phyloP scores from a whole-genome alignment of 129 eudicot genomes.

The Lactuca saligna region DNA sequence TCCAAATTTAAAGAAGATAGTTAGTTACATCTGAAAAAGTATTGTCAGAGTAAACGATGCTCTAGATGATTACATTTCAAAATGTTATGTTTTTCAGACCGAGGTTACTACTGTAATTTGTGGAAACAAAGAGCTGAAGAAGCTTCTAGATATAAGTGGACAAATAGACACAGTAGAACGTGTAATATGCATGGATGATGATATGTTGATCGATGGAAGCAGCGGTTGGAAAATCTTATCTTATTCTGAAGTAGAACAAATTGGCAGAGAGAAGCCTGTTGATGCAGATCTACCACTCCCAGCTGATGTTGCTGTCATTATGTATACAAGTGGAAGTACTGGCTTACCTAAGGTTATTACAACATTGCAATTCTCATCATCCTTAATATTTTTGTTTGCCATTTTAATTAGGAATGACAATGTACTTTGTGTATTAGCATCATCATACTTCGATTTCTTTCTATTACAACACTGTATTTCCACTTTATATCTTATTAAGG shows the following conservation, averaged over 20 bases:
- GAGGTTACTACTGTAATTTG: constrained; percentile 97
- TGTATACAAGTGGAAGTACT: constrained; percentile 98
- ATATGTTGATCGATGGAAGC: constrained; percentile 40
- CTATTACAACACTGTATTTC: too few relatives aligned
- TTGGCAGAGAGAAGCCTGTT: constrained; percentile 72
- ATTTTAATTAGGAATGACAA: not conserved
- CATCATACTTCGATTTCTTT: too few relatives aligned
- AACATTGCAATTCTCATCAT: not conserved
- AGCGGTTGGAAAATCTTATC: constrained; percentile 63
- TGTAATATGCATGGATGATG: constrained; percentile 82
- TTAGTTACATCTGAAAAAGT: constrained; percentile 5
- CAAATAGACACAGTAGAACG: constrained; percentile 88
- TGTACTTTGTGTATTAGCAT: too few relatives aligned
- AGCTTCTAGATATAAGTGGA: constrained; percentile 72
- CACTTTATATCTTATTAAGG: too few relatives aligned
- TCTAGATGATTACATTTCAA: constrained; percentile 5
- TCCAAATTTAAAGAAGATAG: not conserved
- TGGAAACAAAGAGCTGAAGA: constrained; percentile 85
- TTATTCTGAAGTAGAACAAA: constrained; percentile 62
- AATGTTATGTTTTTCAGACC: constrained; percentile 53
- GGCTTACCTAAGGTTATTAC: constrained; percentile 90
- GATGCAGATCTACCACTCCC: constrained; percentile 79
- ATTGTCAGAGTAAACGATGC: not conserved
- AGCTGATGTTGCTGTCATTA: constrained; percentile 90
- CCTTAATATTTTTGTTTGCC: not conserved